Conservation (phyloP, 805 yeast species). For the Lipomyces starkeyi region DNA sequence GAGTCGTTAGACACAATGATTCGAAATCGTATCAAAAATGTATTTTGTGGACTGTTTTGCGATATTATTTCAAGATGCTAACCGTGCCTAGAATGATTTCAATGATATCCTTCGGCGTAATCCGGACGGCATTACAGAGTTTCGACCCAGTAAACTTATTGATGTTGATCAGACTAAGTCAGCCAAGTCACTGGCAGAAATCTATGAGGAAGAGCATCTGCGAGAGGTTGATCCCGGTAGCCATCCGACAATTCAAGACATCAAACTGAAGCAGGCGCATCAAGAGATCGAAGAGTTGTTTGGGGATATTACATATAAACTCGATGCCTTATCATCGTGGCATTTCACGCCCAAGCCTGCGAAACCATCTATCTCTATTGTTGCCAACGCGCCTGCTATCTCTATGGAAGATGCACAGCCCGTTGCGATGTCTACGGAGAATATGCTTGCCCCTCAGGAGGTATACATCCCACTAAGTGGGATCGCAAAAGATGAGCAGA, state of each 20-base stretch:
- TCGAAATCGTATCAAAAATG: constrained; percentile 74
- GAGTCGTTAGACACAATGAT: constrained; percentile 88
- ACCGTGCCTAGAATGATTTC: constrained; percentile 54
- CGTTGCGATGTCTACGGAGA: constrained; percentile 70
- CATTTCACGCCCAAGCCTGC: constrained; percentile 92
- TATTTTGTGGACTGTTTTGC: not conserved
- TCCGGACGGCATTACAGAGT: constrained; percentile 67
- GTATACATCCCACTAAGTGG: constrained; percentile 58
- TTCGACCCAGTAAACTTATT: constrained; percentile 58
- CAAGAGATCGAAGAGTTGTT: constrained; percentile 75
- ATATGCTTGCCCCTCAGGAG: constrained; percentile 94
- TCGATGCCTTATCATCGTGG: constrained; percentile 92
- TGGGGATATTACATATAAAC: constrained; percentile 65
- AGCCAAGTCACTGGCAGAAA: constrained; percentile 83
- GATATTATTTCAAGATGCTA: constrained; percentile 24
- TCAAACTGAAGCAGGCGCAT: constrained; percentile 73
- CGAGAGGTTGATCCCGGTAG: constrained; percentile 50
- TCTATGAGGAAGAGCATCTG: constrained; percentile 82
- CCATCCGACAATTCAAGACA: constrained; percentile 57
- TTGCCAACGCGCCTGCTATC: constrained; percentile 80
- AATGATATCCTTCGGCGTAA: constrained; percentile 83
- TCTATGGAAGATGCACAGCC: constrained; percentile 98
- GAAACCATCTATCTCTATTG: constrained; percentile 77
- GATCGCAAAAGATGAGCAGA: constrained; percentile 38
- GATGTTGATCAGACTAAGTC: constrained; percentile 87